Conservation (phyloP, 371 early-diverging fungal genomes). For the Coemansia sp. region DNA sequence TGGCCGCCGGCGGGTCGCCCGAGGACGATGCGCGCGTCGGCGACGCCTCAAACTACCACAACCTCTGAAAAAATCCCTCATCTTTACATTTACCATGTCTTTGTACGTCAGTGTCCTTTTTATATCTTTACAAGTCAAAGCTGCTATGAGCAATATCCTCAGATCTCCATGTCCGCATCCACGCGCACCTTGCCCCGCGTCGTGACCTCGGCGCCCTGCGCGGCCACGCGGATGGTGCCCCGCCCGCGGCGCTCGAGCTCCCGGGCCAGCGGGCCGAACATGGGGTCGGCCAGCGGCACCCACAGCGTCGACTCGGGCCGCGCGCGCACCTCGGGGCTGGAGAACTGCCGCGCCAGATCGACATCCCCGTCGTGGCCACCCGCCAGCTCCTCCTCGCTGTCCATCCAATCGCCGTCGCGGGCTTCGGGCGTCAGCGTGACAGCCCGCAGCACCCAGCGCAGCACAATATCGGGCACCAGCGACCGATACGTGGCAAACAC, state of each 20-base stretch:
- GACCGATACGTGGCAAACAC: slow-evolving; percentile 31
- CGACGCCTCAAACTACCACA: not conserved
- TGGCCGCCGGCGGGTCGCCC: slow-evolving; percentile 6
- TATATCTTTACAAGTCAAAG: not conserved
- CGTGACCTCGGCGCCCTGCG: slow-evolving; percentile 38
- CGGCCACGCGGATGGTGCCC: slow-evolving; percentile 35
- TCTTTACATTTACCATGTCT: not conserved
- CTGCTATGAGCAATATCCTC: not conserved
- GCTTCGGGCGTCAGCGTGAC: not conserved
- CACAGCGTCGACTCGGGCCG: slow-evolving; percentile 31
- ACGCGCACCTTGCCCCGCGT: slow-evolving; percentile 13
- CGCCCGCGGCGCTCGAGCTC: slow-evolving; percentile 32
- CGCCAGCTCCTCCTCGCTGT: not conserved
- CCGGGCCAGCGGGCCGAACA: slow-evolving; percentile 18
- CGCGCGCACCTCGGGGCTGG: slow-evolving; percentile 36
- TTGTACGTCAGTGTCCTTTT: not conserved
- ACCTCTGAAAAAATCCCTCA: not conserved
- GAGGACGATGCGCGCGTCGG: slow-evolving; percentile 44
- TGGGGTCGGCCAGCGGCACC: slow-evolving; percentile 36
- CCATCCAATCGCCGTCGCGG: no score
- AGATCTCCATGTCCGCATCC: slow-evolving; percentile 28
- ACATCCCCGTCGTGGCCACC: not conserved
- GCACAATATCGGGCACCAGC: slow-evolving; percentile 15
- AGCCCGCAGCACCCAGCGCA: slow-evolving; percentile 5
- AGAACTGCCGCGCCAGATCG: slow-evolving; percentile 20